Conservation (phyloP, 1,139 yeast genomes). For the Pneumocystis wakefieldiae region DNA sequence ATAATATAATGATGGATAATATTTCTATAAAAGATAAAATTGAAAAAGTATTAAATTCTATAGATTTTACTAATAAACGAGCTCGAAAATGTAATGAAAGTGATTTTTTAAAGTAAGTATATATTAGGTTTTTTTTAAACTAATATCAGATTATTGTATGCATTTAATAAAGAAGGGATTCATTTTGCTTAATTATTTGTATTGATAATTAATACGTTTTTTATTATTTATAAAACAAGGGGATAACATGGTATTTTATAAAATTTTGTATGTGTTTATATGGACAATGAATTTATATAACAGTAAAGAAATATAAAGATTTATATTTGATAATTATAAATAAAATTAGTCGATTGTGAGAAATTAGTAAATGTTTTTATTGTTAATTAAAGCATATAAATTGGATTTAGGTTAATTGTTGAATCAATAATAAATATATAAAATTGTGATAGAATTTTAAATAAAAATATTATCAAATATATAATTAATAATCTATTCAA, state of each 20-base stretch:
- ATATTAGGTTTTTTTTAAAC: not conserved
- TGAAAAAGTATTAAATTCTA: slow-evolving; percentile 45
- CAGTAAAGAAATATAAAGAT: not conserved
- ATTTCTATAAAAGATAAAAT: slow-evolving; percentile 40
- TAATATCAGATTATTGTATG: slow-evolving; percentile 39
- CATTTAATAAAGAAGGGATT: slow-evolving; percentile 93
- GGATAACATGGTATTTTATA: no score
- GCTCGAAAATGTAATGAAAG: slow-evolving; percentile 91
- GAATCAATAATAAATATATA: no score
- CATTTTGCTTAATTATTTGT: slow-evolving; percentile 56
- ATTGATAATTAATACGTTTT: not conserved
- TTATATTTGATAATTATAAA: no score
- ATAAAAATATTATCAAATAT: no score
- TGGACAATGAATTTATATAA: not conserved
- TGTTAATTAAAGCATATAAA: no score
- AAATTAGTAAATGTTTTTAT: no score
- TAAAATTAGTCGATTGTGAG: no score
- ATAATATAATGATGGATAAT: slow-evolving; percentile 36
- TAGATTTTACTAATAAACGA: slow-evolving; percentile 67
- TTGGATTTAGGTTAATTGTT: no score
- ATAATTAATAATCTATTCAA: no score
- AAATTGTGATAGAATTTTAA: no score
- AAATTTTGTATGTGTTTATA: not conserved
- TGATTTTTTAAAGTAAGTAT: slow-evolving; percentile 51
- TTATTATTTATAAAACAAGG: not conserved